A percentile compares a stretch with the other conserved stretches of the same genome.
Evolutionary conservation across 495 filamentous ascomycete species (phyloP).

Genomic region (Trypethelium eluteriae): DNA sequence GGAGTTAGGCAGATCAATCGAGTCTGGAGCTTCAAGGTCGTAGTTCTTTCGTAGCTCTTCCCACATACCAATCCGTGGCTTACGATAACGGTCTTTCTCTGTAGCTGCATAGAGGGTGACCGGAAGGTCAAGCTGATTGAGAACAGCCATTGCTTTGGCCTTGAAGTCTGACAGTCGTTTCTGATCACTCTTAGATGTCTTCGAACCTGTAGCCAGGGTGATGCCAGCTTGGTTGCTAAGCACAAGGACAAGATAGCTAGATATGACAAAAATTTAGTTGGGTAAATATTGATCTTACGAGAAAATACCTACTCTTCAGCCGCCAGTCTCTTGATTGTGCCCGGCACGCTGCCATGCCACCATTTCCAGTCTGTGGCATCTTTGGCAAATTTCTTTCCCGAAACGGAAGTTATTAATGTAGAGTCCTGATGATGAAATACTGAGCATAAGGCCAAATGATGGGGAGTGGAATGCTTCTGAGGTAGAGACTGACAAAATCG

Average conservation of each 20-base stretch:
- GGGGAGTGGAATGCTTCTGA: not conserved
- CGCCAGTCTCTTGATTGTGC: conserved; percentile 55
- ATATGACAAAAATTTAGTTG: not conserved
- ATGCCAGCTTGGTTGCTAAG: conserved; percentile 85
- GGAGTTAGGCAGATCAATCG: conserved; percentile 57
- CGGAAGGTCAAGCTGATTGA: conserved; percentile 67
- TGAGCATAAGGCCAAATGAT: conserved; percentile 10
- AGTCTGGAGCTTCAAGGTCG: conserved; percentile 53
- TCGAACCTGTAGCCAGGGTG: conserved; percentile 61
- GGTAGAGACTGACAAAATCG: conserved; percentile 60
- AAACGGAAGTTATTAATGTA: conserved; percentile 71
- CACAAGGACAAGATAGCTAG: conserved; percentile 68
- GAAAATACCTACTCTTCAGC: conserved; percentile 54
- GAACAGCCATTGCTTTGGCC: conserved; percentile 59
- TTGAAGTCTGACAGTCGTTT: conserved; percentile 70
- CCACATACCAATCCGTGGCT: conserved; percentile 90
- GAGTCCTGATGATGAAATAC: conserved; percentile 54
- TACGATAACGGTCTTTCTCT: conserved; percentile 68
- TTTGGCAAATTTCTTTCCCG: conserved; percentile 69
- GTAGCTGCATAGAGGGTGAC: conserved; percentile 80
- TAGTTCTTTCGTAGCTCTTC: conserved; percentile 67
- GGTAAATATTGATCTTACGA: not conserved
- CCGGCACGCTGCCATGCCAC: conserved; percentile 73
- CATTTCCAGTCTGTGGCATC: conserved; percentile 83
- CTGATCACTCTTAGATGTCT: conserved; percentile 55